Evolutionary conservation across 2,329 filamentous ascomycete species (phyloP).

Genomic region (Xylariaceae sp.): DNA sequence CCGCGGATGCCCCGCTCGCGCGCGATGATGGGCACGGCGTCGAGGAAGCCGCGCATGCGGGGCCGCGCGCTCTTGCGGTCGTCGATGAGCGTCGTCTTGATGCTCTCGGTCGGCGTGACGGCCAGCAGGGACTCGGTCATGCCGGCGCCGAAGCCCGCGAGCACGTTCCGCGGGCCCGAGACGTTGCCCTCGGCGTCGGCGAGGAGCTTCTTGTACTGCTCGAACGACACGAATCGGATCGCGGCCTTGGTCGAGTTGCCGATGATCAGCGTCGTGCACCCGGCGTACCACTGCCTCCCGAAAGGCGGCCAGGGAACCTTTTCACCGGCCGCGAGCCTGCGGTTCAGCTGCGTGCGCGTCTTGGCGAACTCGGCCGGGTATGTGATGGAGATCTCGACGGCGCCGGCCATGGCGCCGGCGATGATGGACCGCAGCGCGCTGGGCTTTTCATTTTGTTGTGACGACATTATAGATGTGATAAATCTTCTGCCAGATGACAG

Average conservation of each 20-base stretch:
- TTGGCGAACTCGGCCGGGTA: constrained; percentile 89
- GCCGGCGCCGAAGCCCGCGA: constrained; percentile 90
- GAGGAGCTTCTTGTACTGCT: constrained; percentile 82
- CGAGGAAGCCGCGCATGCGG: constrained; percentile 84
- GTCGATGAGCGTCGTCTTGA: constrained; percentile 98
- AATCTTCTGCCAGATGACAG: constrained; percentile 2
- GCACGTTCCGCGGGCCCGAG: constrained; percentile 81
- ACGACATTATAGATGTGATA: constrained; percentile 6
- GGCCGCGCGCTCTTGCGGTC: constrained; percentile 84
- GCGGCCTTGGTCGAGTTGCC: constrained; percentile 96
- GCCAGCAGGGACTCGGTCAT: constrained; percentile 90
- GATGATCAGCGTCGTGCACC: constrained; percentile 93
- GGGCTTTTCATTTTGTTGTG: constrained; percentile 45
- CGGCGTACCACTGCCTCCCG: constrained; percentile 92
- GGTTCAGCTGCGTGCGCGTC: constrained; percentile 89
- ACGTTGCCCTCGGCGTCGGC: constrained; percentile 82
- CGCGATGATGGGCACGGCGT: constrained; percentile 81
- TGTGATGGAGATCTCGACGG: constrained; percentile 85
- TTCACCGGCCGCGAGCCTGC: constrained; percentile 69
- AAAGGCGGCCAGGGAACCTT: constrained; percentile 95
- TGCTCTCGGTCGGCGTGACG: constrained; percentile 94
- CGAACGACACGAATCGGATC: constrained; percentile 92
- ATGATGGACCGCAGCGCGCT: constrained; percentile 84
- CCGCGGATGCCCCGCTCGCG: constrained; percentile 82
- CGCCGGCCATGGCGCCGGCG: constrained; percentile 88